Evolutionary conservation across 139 green algal genomes (phyloP), one percentile per base, ranked within the genome.

Genomic region (Nannochloris sp.): DNA sequence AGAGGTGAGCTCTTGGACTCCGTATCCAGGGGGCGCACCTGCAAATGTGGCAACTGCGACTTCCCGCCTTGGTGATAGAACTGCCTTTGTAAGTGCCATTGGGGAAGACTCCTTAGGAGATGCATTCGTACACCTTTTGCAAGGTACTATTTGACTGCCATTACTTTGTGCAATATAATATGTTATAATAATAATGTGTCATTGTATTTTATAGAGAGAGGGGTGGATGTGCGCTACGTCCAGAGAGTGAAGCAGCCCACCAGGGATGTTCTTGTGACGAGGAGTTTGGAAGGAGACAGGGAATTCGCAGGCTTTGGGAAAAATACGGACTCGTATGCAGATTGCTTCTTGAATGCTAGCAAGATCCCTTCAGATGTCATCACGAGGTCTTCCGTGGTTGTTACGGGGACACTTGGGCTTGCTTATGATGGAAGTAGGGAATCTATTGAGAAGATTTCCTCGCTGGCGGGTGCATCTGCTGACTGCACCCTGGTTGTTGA

Each of bases 341-440:
- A 96, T 63, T 85, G 74, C 66, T 86, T 84, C 72, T 65, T 95
- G 3, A 68, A 86, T 40, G 48, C 69, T 0, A 76, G 76, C 1
- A 31, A 61, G 18, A 68, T 96, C 53, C 88, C 88, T 1, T 36
- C 74, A 37, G 78, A 81, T 3, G 67, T 67, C 10, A 80, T 94
- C 55, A 67, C 68, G 69, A 81, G 84, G 37, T 73, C 82, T 6
- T 54, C 74, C 15, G 69, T 87, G 16, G 50, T 94, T 31, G 85
- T 95, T 31, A 90, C 78, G 1, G 89, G 89, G 48, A 94, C 87
- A 4, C 72, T 96, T 31, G 89, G 85, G 1, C 72, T 94, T 56
- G 85, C 85, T 4, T 85, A 83, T 60, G 75, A 82, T 0, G 59
- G 48, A 9, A 90, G 84, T 3, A 67, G 65, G 0, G 66, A 55